Evolutionary conservation across 1,284 basidiomycete species (phyloP), one percentile per base, ranked within the genome.

Genomic region (Boletus mariae): DNA sequence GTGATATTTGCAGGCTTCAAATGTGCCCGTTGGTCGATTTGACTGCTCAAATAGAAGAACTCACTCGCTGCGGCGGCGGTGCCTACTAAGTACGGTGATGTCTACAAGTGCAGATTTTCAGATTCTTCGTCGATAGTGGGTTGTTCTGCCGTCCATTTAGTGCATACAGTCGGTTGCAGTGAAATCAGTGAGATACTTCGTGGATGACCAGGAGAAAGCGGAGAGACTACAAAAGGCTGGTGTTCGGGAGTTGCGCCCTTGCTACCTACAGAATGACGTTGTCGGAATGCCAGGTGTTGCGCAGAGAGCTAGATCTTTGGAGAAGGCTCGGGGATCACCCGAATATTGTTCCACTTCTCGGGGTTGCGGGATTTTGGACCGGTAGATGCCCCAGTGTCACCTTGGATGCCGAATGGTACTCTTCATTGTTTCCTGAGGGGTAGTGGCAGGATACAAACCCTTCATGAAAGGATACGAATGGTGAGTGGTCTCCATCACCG

Each of bases 331-430:
- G 50, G 3, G 42, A 51, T 41, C 50, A 51, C 32, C 42, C 42
- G 2, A 50, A 50, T 15, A 41, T 51, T 35, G 50, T 51, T 3
- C 44, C 50, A 4, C 35, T 51, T n/a, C 44, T 51, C 20, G 45
- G 50, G 23, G 6, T 52, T 12, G 45, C 15, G n/a, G 45, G 42
- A 52, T 26, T 42, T 52, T 15, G 50, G 50, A 28, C 50, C 38
- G 2, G 45, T 41, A 4, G 45, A 52, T 28, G 44, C 37, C 2
- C 49, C 26, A 7, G 50, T 52, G n/a, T 47, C 50, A 6, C 45
- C 50, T 28, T 52, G 50, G 50, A 32, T 42, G 45, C 5, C 5
- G 9, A 52, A 52, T 5, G 37, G 50, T 15, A 47, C 50, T 13
- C 51, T 49, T 17, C 37, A 52, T 29, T 41, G 25, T 8, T 52